Base-by-base conservation (phyloP, 1,284 basidiomycete genomes). In the Ustilago vetiveriae region DNA sequence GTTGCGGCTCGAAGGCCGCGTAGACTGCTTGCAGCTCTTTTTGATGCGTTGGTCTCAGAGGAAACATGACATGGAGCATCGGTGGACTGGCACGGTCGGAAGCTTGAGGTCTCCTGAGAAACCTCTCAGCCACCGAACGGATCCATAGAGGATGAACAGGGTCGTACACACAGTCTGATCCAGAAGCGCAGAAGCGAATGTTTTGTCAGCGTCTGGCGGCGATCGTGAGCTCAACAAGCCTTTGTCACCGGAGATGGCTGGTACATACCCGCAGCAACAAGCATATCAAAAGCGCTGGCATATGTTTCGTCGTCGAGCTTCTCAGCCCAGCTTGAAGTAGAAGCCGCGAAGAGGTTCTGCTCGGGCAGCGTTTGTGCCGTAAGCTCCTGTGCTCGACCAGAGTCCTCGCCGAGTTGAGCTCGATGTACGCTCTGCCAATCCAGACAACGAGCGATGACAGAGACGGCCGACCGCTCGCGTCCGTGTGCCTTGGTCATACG, bases 151-250 rank as follows among this genome's bases (percentile, higher is more conserved):
- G 72, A 45, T 80, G 78, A 3, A 63, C 40, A 7, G 71, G 62
- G 43, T 80, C 76, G 49, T 80, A 80, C 21, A 80, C 63, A 46
- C 78, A 80, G 43, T 80, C 78, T 51, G 14, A 29, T 13, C 8
- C 16, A 14, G 19, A 36, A 21, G 24, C 7, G 27, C 17, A 37
- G 29, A n/a, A n/a, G 29, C 29, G 29, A 33, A 33, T n/a, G n/a
- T n/a, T n/a, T n/a, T n/a, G 32, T 32, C 33, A 37, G 50, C 17
- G 24, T 24, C 10, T 27, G 39, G 2, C 5, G 39, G 24, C 10
- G 9, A 35, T 16, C 16, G n/a, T 35, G 32, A 41, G n/a, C 24
- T 27, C 26, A 13, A 29, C 7, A 29, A 13, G 13, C 27, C n/a
- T n/a, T n/a, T n/a, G n/a, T n/a, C n/a, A n/a, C n/a, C n/a, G n/a